Evolutionary conservation across 2,329 filamentous ascomycete species (phyloP).

Genomic region (Penicillium sp.): DNA sequence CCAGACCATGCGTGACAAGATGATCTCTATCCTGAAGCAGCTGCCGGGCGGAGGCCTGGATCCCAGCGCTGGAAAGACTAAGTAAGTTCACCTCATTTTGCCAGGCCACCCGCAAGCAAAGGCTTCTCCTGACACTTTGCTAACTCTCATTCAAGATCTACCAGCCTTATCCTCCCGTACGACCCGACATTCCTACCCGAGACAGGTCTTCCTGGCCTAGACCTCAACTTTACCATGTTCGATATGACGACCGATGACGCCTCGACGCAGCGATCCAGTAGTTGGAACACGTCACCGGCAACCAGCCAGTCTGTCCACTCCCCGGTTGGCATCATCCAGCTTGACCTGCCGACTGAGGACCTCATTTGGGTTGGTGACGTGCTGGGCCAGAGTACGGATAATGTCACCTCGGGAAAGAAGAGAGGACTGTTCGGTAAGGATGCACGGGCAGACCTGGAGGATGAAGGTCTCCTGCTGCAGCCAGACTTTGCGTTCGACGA

Average conservation of each 20-base stretch:
- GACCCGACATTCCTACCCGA: slow-evolving; percentile 79
- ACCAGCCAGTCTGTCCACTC: slow-evolving; percentile 32
- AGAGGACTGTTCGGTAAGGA: slow-evolving; percentile 30
- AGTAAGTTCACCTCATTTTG: slow-evolving; percentile 53
- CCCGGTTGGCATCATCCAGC: slow-evolving; percentile 34
- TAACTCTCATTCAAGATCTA: slow-evolving; percentile 59
- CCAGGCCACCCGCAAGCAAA: too few species aligned
- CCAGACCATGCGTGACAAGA: slow-evolving; percentile 71
- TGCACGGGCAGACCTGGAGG: slow-evolving; percentile 32
- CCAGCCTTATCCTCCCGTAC: slow-evolving; percentile 71
- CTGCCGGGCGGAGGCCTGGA: slow-evolving; percentile 65
- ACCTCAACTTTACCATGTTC: slow-evolving; percentile 54
- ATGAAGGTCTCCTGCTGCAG: slow-evolving; percentile 53
- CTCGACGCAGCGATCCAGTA: slow-evolving; percentile 33
- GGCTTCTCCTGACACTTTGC: not conserved
- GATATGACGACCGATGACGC: slow-evolving; percentile 37
- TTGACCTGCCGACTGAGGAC: slow-evolving; percentile 53
- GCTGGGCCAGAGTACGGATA: slow-evolving; percentile 46
- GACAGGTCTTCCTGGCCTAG: slow-evolving; percentile 61
- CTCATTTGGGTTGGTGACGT: slow-evolving; percentile 40
- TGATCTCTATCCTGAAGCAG: slow-evolving; percentile 66
- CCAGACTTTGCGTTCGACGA: slow-evolving; percentile 63
- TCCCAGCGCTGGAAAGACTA: slow-evolving; percentile 68
- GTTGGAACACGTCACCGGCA: slow-evolving; percentile 38
- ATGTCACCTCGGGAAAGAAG: slow-evolving; percentile 40